Base-by-base conservation (phyloP, 2,329 filamentous ascomycete genomes). In the Colletotrichum tamarilloi region DNA sequence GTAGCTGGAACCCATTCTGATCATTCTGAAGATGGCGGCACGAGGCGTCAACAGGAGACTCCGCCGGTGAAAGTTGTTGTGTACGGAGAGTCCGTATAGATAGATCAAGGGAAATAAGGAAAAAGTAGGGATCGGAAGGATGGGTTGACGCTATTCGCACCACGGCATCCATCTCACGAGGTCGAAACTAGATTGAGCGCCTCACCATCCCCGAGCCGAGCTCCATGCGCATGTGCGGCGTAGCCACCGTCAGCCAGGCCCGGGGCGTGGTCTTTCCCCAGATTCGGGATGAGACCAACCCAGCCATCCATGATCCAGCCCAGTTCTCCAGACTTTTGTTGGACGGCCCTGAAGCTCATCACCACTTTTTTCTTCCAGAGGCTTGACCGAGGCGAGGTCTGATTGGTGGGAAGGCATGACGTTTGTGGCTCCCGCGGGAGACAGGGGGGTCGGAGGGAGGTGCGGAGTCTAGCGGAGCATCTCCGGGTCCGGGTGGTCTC, bases 391-490 rank as follows among this genome's bases (percentile, higher is more conserved):
- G 11, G 19, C 9, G 32, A 24, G 24, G 7, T 16, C 32, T 66
- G 35, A 70, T 70, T 70, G 70, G 70, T n/a, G 19, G 7, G n/a
- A 19, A 1, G 14, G 1, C 8, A 8, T 62, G 55, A 62, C 55
- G 35, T 62, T 55, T 16, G 56, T 57, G 67, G 57, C 24, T 66
- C 6, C 32, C 52, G 28, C 56, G 42, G 52, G 9, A 46, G 22
- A 32, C 57, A 42, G 38, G 68, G 57, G 53, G 26, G n/a, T 26
- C 56, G 72, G 68, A 64, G 64, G 28, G 26, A 35, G 38, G 12
- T 59, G 69, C 70, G 73, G 73, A 74, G 73, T 74, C 66, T 74
- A 74, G 73, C 71, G 73, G 73, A 75, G 73, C 30, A 38, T 28
- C 62, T 74, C 62, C 68, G 38, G 26, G 24, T 42, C 35, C 67